Base-by-base conservation (phyloP, 257 asterid genomes). In the Ilex aquifolium region DNA sequence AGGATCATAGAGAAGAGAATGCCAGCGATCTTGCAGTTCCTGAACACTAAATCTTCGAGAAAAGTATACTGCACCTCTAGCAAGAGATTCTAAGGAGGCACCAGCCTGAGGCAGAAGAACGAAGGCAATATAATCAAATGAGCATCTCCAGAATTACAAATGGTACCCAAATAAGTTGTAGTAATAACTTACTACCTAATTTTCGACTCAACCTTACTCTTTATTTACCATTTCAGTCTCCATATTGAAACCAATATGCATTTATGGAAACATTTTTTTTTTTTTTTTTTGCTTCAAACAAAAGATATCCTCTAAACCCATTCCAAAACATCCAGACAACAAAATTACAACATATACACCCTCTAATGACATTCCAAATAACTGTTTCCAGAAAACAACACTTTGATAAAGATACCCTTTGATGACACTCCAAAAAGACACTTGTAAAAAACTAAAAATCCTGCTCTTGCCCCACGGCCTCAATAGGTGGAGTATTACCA, bases 51-150 rank as follows among this genome's bases (percentile, higher is more conserved):
- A 88, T 61, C 76, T 73, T 30, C 76, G 83, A 57, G 98, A 88
- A 76, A 91, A 91, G 66, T 79, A 81, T 67, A 86, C 90, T 7
- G 90, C 90, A 8, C 96, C 95, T 84, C 79, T 86, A 15, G 98
- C 91, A 61, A 91, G 94, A 71, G 87, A 82, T 69, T 88, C 95
- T 76, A 91, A 72, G 32, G 96, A 84, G 57, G 96, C 95, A 63
- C 98, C 98, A 36, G 85, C 87, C 98, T 91, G 58, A 60, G 59
- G 15, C 16, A 58, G 21, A 57, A 53, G 48, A 56, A 67, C 65
- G 16, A 14, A 53, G 15, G 10, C 10, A 11, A n/a, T 49, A 12
- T 1, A 3, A 3, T 1, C 54, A 36, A 36, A 21, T 36, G 5
- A 36, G 5, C 4, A 11, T 15, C 14, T 12, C 2, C 17, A 12